Evolutionary conservation across 305 asterid species (phyloP).

Genomic region (Nicotiana rustica): DNA sequence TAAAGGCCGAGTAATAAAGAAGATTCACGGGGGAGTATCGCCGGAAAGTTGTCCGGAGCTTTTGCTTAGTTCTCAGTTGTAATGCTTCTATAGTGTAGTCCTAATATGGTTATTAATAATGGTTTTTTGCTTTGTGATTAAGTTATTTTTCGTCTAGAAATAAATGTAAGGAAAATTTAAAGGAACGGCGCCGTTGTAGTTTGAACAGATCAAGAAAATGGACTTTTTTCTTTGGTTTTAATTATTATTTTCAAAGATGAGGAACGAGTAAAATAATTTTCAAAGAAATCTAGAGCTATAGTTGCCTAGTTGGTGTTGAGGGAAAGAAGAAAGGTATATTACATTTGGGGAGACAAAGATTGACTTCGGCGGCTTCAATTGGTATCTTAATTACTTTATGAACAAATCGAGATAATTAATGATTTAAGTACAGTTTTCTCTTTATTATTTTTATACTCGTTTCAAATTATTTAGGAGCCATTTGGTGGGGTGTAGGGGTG

Average conservation of each 20-base stretch:
- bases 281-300: slow-evolving; percentile 14
- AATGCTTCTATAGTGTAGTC: not conserved
- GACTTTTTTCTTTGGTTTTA: not conserved
- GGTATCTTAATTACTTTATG: slow-evolving; percentile 26
- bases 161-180: not conserved
- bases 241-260: not conserved
- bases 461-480: no score
- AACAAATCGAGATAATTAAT: slow-evolving; percentile 1
- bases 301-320: not conserved
- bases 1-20: not conserved
- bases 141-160: slow-evolving; percentile 16
- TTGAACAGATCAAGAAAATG: slow-evolving; percentile 29
- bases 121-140: slow-evolving; percentile 10
- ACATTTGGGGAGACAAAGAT: not conserved
- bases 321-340: slow-evolving; percentile 29
- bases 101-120: slow-evolving; percentile 4
- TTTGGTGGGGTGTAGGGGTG: no score
- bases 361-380: slow-evolving; percentile 12
- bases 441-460: no score
- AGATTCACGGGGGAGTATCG: not conserved
- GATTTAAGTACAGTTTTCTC: not conserved
- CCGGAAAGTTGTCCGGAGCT: slow-evolving; percentile 28
- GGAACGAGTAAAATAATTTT: not conserved
- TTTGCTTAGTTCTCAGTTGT: not conserved
- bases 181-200: slow-evolving; percentile 24